Percentiles rank a stretch among this genome's conserved stretches.
These are phyloP conservation scores for Didymella pomorum DNA, from an alignment of 2,329 filamentous ascomycete genomes.

Conservation along the genomic window DNA sequence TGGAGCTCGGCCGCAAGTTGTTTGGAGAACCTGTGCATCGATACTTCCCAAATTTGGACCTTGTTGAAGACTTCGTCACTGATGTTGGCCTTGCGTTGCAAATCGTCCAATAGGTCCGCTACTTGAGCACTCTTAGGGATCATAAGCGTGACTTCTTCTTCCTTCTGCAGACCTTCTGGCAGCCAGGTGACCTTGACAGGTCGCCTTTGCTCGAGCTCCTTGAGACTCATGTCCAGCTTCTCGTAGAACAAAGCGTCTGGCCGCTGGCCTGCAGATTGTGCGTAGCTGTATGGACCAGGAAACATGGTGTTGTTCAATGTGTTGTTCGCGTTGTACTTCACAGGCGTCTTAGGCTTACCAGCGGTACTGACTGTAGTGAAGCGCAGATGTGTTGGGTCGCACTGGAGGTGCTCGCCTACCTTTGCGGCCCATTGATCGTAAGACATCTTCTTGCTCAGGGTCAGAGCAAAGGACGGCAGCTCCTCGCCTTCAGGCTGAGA, in stretches of 20 bases:
- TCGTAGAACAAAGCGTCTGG: constrained; percentile 89
- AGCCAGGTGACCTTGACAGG: constrained; percentile 83
- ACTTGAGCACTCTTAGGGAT: constrained; percentile 87
- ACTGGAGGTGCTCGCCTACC: constrained; percentile 77
- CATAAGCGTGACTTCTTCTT: constrained; percentile 83
- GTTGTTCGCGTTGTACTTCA: constrained; percentile 75
- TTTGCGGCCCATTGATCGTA: constrained; percentile 89
- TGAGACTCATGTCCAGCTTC: constrained; percentile 90
- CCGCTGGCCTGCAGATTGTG: constrained; percentile 71
- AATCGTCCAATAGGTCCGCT: constrained; percentile 75
- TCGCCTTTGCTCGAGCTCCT: constrained; percentile 93
- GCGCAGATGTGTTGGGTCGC: constrained; percentile 85
- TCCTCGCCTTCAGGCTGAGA: constrained; percentile 60
- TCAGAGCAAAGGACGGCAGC: constrained; percentile 75
- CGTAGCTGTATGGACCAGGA: constrained; percentile 73
- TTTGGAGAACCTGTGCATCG: constrained; percentile 83
- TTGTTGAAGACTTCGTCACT: constrained; percentile 76
- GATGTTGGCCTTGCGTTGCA: constrained; percentile 83
- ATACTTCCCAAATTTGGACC: constrained; percentile 83
- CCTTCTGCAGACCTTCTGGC: constrained; percentile 89
- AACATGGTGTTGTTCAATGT: constrained; percentile 82
- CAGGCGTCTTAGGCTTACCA: constrained; percentile 77
- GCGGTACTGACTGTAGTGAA: constrained; percentile 88
- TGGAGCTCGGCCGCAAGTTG: constrained; percentile 74
- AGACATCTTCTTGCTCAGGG: constrained; percentile 84